phyloP scores from a whole-genome alignment of 805 yeast species.

The Suhomyces pyralidae region DNA sequence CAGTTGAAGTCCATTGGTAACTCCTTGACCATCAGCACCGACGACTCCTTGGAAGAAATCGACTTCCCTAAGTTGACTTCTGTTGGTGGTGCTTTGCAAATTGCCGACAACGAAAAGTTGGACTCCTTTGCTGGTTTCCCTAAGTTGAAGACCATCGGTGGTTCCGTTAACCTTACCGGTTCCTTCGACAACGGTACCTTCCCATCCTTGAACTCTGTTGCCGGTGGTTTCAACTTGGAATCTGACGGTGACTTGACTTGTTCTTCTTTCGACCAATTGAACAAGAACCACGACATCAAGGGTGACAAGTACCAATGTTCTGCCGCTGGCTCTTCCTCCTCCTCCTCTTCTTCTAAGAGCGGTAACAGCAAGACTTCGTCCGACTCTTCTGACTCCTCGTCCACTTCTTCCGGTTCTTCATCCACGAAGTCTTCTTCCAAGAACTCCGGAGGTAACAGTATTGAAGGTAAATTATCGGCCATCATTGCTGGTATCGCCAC shows the following conservation, averaged over 20 bases:
- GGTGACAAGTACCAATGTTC: conserved; percentile 84
- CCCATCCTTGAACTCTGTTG: conserved; percentile 68
- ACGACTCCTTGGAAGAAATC: conserved; percentile 65
- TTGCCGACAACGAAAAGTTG: conserved; percentile 81
- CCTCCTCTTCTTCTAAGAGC: conserved; percentile 42
- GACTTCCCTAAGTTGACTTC: conserved; percentile 67
- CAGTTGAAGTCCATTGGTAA: conserved; percentile 68
- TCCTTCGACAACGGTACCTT: conserved; percentile 76
- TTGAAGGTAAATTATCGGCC: conserved; percentile 23
- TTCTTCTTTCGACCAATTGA: conserved; percentile 65
- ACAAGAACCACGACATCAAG: conserved; percentile 77
- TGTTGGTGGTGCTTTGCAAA: conserved; percentile 90
- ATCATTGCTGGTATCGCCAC: conserved; percentile 34
- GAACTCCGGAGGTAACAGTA: conserved; percentile 24
- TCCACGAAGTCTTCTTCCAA: conserved; percentile 11
- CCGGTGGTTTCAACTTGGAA: conserved; percentile 88
- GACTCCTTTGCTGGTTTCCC: conserved; percentile 69
- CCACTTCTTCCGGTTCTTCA: conserved; percentile 17
- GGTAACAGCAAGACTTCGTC: conserved; percentile 30
- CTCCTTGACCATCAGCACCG: conserved; percentile 71
- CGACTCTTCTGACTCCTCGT: conserved; percentile 16
- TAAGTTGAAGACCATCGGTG: conserved; percentile 69
- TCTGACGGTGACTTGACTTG: conserved; percentile 81
- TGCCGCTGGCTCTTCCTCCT: conserved; percentile 50
- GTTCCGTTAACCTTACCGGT: conserved; percentile 84